phyloP scores from a whole-genome alignment of 2,329 filamentous ascomycete species.

The Pleoardoris graminearum region DNA sequence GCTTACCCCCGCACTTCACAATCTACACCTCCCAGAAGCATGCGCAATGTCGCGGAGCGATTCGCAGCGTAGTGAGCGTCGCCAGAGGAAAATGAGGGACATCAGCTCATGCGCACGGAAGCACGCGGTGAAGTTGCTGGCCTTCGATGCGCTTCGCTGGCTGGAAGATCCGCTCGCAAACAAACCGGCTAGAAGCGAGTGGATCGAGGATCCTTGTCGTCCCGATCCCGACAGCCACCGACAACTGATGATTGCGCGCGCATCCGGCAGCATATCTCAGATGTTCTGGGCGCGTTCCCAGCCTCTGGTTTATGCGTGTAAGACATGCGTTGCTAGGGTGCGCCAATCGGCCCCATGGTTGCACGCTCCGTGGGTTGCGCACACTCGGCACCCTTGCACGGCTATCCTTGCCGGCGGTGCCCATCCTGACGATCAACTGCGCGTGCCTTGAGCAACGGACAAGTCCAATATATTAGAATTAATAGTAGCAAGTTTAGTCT shows the following conservation, averaged over 20 bases:
- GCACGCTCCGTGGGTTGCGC: not conserved
- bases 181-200: constrained; percentile 7
- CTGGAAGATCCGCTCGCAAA: constrained; percentile 2
- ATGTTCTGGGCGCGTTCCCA: not conserved
- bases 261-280: not conserved
- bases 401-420: not conserved
- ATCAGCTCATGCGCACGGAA: not conserved
- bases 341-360: not conserved
- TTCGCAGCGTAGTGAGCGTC: not conserved
- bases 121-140: constrained; percentile 1
- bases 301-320: constrained; percentile 13
- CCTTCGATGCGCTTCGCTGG: constrained; percentile 3
- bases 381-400: constrained; percentile 8
- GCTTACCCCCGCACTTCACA: constrained; percentile 5
- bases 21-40: not conserved
- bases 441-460: too few relatives aligned
- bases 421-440: not conserved
- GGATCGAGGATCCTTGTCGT: not conserved
- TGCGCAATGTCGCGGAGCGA: not conserved
- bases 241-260: not conserved
- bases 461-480: not conserved
- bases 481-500: not conserved
- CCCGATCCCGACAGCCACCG: constrained; percentile 1
- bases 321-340: constrained; percentile 6
- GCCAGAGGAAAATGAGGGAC: not conserved